Conservation (phyloP, 176 grass and related monocot genomes). For the Ensete ventricosum region DNA sequence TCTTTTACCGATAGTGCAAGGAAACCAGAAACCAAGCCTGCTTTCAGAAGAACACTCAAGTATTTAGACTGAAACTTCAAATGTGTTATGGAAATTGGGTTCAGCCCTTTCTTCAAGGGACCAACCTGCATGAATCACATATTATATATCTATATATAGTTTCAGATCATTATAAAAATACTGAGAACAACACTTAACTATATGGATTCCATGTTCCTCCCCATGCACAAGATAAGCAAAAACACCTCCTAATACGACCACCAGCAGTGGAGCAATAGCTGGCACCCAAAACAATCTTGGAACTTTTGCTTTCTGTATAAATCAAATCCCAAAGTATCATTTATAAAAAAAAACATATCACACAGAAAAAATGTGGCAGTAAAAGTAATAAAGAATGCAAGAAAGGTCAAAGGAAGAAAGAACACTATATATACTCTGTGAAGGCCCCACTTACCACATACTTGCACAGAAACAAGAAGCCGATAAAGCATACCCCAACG, state of each 20-base stretch:
- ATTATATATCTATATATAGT: no score
- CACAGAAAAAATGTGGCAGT: background rate
- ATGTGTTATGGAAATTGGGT: constrained; percentile 60
- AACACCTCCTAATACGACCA: constrained; percentile 63
- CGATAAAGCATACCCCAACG: constrained; percentile 69
- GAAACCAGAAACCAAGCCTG: constrained; percentile 57
- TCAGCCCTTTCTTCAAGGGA: constrained; percentile 75
- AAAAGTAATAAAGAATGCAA: background rate
- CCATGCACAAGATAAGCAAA: constrained; percentile 74
- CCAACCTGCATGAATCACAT: constrained; percentile 49
- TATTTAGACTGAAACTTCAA: constrained; percentile 40
- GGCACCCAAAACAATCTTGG: constrained; percentile 84
- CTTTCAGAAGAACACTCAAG: constrained; percentile 44
- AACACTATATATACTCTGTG: no score
- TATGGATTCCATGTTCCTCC: constrained; percentile 78
- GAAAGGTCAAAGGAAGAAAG: no score
- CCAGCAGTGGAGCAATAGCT: constrained; percentile 66
- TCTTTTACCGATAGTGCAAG: constrained; percentile 73
- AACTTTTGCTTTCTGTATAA: constrained; percentile 57
- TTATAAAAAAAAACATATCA: no score
- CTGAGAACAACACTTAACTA: constrained; percentile 33
- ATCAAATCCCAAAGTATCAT: constrained; percentile 1
- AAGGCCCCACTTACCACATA: constrained; percentile 53
- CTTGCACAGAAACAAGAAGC: constrained; percentile 46
- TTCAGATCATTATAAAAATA: background rate